Evolutionary conservation across 495 filamentous ascomycete species (phyloP).

Genomic region (Xylaria scruposa): DNA sequence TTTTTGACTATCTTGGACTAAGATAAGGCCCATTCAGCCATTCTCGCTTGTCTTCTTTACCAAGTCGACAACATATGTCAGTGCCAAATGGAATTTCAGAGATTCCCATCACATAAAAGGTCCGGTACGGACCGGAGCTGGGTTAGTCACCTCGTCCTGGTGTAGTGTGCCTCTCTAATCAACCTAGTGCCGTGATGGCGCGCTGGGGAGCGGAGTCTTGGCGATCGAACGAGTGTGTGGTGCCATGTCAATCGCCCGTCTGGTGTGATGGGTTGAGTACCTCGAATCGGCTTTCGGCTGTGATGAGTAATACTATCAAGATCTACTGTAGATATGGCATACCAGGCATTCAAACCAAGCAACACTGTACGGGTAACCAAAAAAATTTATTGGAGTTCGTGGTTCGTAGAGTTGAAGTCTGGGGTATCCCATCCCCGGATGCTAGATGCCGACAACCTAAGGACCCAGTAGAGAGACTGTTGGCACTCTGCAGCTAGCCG

Average conservation of each 20-base stretch:
- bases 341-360: not conserved
- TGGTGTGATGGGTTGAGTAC: constrained; percentile 9
- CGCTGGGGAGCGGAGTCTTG: constrained; percentile 23
- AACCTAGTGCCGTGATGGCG: constrained; percentile 8
- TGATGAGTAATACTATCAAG: constrained; percentile 14
- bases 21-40: not conserved
- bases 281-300: not conserved
- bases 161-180: not conserved
- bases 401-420: constrained; percentile 3
- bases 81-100: not conserved
- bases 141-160: constrained; percentile 3
- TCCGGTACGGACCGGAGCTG: constrained; percentile 6
- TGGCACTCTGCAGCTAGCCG: constrained; percentile 15
- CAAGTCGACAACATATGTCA: not conserved
- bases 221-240: constrained; percentile 26
- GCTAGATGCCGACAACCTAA: constrained; percentile 9
- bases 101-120: not conserved
- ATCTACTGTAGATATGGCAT: not conserved
- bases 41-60: not conserved
- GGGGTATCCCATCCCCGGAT: constrained; percentile 24
- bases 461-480: not conserved
- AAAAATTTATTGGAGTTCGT: not conserved
- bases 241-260: constrained; percentile 20
- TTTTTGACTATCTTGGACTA: not conserved
- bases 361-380: not conserved